Evolutionary conservation across 805 yeast species (phyloP), one percentile per base, ranked within the genome.

Genomic region (Sugiyamaella chiloensis): DNA sequence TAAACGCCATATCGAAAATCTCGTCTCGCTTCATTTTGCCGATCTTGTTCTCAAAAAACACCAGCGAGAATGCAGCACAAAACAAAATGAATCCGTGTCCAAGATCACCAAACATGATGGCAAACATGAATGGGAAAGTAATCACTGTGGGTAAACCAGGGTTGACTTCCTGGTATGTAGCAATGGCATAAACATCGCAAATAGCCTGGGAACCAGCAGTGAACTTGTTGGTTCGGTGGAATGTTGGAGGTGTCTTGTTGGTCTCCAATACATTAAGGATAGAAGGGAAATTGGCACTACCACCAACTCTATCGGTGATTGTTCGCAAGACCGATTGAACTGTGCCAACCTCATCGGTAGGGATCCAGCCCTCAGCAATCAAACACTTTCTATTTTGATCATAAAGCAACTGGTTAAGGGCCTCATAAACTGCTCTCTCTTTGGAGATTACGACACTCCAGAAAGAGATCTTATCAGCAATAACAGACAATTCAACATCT

Each of bases 101-200:
- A 50, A 90, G 65, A 72, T 93, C 99, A 73, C 99, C 99, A 73
- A 93, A 93, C 99, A 93, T 93, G 60, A 93, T 85, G 24, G 99
- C 97, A 71, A 93, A 93, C 95, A 93, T 86, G 66, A 93, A 93
- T 20, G 99, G 99, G 73, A 93, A 93, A 0, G 99, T 93, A 21
- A 93, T 84, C 40, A 88, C 80, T 1, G 99, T 91, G 3, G 99
- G 91, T 54, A 93, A 72, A 46, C 96, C 99, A 3, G 99, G 96
- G 66, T 93, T 93, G 24, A 93, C 93, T 67, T 93, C 99, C 58
- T 88, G 83, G 69, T 93, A 93, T 2, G 88, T 79, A 7, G 96
- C 93, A 49, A 88, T 75, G 58, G 98, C 99, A 67, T 93, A 93
- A 2, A 97, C 93, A 66, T 93, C 99, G 62, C 88, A 87, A 71